phyloP scores from a whole-genome alignment of 2,329 filamentous ascomycete genomes.

The Dactylonectria estremocensis region DNA sequence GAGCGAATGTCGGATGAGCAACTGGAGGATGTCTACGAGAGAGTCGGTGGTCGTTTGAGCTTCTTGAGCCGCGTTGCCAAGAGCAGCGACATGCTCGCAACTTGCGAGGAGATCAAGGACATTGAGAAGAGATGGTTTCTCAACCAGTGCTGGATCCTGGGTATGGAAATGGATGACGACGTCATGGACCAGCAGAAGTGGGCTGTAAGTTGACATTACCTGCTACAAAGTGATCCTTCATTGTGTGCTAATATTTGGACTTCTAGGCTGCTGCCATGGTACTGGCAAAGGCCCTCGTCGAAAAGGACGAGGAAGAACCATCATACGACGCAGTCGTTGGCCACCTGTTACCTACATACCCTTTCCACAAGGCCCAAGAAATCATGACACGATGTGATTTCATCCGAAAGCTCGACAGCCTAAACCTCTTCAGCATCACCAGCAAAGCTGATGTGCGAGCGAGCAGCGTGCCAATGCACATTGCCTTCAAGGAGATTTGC shows the following conservation, averaged over 20 bases:
- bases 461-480: slow-evolving; percentile 96
- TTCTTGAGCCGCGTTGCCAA: slow-evolving; percentile 95
- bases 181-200: slow-evolving; percentile 99
- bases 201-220: slow-evolving; percentile 72
- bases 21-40: slow-evolving; percentile 86
- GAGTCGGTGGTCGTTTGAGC: slow-evolving; percentile 88
- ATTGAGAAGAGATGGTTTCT: slow-evolving; percentile 84
- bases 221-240: background rate
- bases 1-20: slow-evolving; percentile 69
- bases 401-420: slow-evolving; percentile 90
- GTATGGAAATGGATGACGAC: slow-evolving; percentile 89
- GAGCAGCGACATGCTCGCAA: slow-evolving; percentile 82
- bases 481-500: slow-evolving; percentile 90
- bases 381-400: slow-evolving; percentile 98
- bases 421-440: slow-evolving; percentile 96
- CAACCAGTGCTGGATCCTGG: slow-evolving; percentile 83
- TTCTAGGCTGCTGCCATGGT: slow-evolving; percentile 89
- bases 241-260: slow-evolving; percentile 24
- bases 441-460: slow-evolving; percentile 89
- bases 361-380: slow-evolving; percentile 86
- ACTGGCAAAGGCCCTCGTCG: slow-evolving; percentile 90
- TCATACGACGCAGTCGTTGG: slow-evolving; percentile 77
- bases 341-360: slow-evolving; percentile 84
- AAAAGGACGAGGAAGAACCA: slow-evolving; percentile 78
- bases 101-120: slow-evolving; percentile 81